Base-by-base conservation (phyloP, 768 basidiomycete species). In the Amanita polypyramis region DNA sequence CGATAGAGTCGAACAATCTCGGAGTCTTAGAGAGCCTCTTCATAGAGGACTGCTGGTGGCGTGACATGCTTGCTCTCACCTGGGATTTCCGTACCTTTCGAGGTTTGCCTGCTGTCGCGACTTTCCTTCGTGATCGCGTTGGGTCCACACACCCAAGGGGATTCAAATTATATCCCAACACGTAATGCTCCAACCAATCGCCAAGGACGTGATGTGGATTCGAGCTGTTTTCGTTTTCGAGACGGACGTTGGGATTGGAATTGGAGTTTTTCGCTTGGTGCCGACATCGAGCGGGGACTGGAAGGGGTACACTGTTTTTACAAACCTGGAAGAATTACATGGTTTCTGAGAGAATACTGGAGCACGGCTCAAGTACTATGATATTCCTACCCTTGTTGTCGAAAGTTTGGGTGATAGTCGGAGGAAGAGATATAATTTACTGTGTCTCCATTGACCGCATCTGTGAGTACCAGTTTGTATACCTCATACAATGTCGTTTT, bases 331-430 rank as follows among this genome's bases (percentile, higher is more conserved):
- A 35, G 66, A 66, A 9, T 64, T 80, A 52, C 68, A 72, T 42
- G 69, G 58, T 1, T 58, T 62, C 56, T 71, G 72, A 0, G 74
- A 75, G 51, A 63, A 64, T 49, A 51, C 62, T 42, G 77, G 76
- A 0, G 79, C 82, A 3, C 68, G 82, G 15, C 63, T 86, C 45
- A 77, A 77, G 53, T 65, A 65, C 37, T 63, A 84, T 41, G 76
- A 71, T 10, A 63, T 86, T 10, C 53, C 65, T 3, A 62, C 70
- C 2, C 60, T 88, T 8, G 60, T 85, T 11, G 63, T 85, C 23
- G 85, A 88, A 54, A 67, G 74, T 2, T 57, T 81, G 1, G 82
- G 82, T 0, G 79, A 82, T 53, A 74, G 71, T 53, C 82, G 80
- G 81, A 65, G 78, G 49, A 67, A 74, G 40, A 68, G 83, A 10